Percentiles rank a stretch among this genome's conserved stretches.
Conservation (phyloP, 768 basidiomycete genomes). For the Lactifluus subvellereus region DNA sequence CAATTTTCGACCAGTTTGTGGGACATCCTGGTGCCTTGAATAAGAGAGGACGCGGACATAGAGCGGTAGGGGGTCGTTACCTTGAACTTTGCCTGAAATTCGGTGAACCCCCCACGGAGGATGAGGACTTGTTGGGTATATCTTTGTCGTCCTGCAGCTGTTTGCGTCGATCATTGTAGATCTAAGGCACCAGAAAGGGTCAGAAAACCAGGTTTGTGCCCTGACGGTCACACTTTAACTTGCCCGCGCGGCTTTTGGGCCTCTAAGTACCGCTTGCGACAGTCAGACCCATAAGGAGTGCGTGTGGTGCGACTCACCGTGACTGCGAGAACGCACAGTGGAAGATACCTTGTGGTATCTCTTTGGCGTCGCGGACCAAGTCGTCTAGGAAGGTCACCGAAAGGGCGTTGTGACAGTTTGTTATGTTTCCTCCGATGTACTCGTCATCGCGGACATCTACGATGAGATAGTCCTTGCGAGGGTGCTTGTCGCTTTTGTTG, state of each 20-base stretch:
- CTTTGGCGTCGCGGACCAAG: constrained; percentile 55
- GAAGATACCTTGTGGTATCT: constrained; percentile 61
- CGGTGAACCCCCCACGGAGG: constrained; percentile 64
- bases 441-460: constrained; percentile 87
- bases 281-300: neutral
- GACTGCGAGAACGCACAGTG: constrained; percentile 75
- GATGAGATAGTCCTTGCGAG: constrained; percentile 63
- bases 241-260: constrained; percentile 74
- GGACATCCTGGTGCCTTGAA: constrained; percentile 46
- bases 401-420: constrained; percentile 54
- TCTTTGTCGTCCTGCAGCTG: constrained; percentile 41
- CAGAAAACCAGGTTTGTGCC: neutral
- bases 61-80: constrained; percentile 31
- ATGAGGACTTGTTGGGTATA: constrained; percentile 53
- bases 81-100: constrained; percentile 66
- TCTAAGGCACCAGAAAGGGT: constrained; percentile 16
- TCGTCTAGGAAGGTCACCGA: constrained; percentile 54
- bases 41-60: constrained; percentile 6
- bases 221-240: constrained; percentile 18
- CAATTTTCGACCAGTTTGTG: constrained; percentile 68
- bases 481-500: constrained; percentile 58
- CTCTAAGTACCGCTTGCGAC: constrained; percentile 38
- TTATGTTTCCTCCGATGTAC: constrained; percentile 74
- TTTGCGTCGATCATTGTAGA: constrained; percentile 62
- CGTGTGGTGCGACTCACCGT: constrained; percentile 44